Base-by-base conservation (phyloP, 164 flowering plant genomes). In the Magnolia sinica region DNA sequence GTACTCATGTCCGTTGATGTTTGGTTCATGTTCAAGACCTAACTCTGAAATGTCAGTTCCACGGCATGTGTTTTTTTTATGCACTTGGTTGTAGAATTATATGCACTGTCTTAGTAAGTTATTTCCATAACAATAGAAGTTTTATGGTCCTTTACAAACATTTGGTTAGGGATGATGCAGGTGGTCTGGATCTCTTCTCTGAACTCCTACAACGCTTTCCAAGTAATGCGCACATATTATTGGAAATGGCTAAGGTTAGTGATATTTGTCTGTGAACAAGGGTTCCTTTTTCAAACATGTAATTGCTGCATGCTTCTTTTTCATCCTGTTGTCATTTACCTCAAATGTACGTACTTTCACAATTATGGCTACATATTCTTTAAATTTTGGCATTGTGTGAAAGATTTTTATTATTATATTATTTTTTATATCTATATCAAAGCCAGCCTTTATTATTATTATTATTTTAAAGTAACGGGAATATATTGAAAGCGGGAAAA, bases 181-280 rank as follows among this genome's bases (percentile, higher is more conserved):
- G 99, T 87, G 96, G 93, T 74, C 78, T 96, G 79, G 99, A 94
- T 58, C 82, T 91, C 68, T 92, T 86, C 78, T 67, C 82, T 52
- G 98, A 96, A 77, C 91, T 96, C 77, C 83, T 96, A 58, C 99
- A 91, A 74, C 96, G 94, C 68, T 96, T 92, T 81, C 98, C 97
- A 69, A 90, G 87, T 85, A 96, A 96, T 78, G 78, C 85, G 50
- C 95, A 92, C 81, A 71, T 96, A 81, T 80, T 96, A 70, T 90
- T 94, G 81, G 99, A 96, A 87, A 85, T 88, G 69, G 99, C 99
- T 70, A 96, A 94, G 98, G 98, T 92, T 74, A 81, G 88, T 64
- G 31, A 1, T n/a, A 55, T 31, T n/a, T 65, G 52, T 74, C n/a
- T 67, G 7, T 45, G 73, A 64, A 9, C 50, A 29, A 75, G 23